Evolutionary conservation across 352 stramenopile species (phyloP).

Genomic region (Phytopythium aichiense): DNA sequence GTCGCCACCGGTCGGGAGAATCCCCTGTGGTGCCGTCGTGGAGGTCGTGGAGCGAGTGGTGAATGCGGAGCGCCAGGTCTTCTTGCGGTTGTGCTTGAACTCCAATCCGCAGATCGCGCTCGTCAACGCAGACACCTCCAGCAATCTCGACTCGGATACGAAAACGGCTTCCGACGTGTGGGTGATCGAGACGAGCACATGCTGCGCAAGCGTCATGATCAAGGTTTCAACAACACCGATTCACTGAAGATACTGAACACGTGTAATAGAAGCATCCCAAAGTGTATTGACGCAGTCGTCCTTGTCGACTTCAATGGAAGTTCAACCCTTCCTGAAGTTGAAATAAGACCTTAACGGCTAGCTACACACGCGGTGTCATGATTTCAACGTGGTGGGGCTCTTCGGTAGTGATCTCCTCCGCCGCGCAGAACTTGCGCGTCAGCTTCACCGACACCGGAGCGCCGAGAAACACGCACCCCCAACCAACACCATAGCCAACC

Average conservation of each 20-base stretch:
- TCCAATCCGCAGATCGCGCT: constrained; percentile 1
- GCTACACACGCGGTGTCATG: not conserved
- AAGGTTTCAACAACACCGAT: constrained; percentile 15
- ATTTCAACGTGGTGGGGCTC: not conserved
- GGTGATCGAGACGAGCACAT: constrained; percentile 78
- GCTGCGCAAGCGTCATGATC: constrained; percentile 73
- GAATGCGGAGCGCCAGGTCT: constrained; percentile 63
- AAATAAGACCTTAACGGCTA: not conserved
- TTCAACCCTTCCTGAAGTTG: too few species aligned
- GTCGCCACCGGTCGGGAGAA: constrained; percentile 48
- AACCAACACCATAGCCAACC: not conserved
- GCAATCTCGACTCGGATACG: not conserved
- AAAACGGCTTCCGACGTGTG: constrained; percentile 20
- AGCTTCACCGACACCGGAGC: constrained; percentile 7
- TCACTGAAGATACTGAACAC: not conserved
- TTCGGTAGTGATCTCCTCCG: constrained; percentile 12
- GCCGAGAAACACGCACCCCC: constrained; percentile 1
- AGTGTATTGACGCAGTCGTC: too few species aligned
- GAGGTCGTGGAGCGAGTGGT: constrained; percentile 47
- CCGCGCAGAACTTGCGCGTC: constrained; percentile 5
- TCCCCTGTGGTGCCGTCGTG: constrained; percentile 53
- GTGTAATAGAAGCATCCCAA: not conserved
- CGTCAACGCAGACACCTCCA: not conserved
- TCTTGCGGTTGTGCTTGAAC: constrained; percentile 29
- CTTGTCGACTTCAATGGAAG: too few species aligned